Base-by-base conservation (phyloP, 306 rosid species). In the Boehmeria nivea region DNA sequence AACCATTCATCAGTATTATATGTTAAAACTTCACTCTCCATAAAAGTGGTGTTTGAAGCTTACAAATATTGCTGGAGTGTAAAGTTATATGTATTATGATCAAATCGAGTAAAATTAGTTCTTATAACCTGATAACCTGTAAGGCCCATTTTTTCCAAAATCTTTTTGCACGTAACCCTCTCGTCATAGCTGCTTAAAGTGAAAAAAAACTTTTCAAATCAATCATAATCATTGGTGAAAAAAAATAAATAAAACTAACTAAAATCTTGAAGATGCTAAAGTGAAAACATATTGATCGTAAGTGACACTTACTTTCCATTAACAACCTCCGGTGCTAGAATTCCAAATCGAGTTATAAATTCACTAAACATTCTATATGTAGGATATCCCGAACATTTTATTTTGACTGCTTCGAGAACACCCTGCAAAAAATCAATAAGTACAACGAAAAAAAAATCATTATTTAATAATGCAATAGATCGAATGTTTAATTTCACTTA, bases 311-410 rank as follows among this genome's bases (percentile, higher is more conserved):
- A 87, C 98, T 74, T 71, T 70, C 76, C 89, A 49, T 63, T 81
- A 59, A 75, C 68, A 66, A 76, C 68, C 77, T 84, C 96, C 2
- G 96, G 96, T 56, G 91, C 95, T 67, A 91, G 83, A 63, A 82
- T 57, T 51, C 77, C 57, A 34, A 84, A 58, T 59, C 84, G 87
- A 59, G 71, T 69, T 71, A 87, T 59, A 72, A 91, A 87, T 44
- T 82, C 93, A 6, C n/a, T 51, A 65, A 84, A 87, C 64, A 67
- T 72, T 78, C 82, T 74, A 66, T 78, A 81, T 58, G 96, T 82
- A 54, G 98, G 98, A 72, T 76, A 91, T 78, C 98, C 96, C 36
- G 94, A 86, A 72, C 94, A 87, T 72, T 87, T 91, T 64, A 91
- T 87, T 78, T 89, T 69, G 65, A 90, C 82, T 36, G 98, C 98